phyloP scores from a whole-genome alignment of 2,329 filamentous ascomycete genomes.

The Ampelomyces quisqualis region DNA sequence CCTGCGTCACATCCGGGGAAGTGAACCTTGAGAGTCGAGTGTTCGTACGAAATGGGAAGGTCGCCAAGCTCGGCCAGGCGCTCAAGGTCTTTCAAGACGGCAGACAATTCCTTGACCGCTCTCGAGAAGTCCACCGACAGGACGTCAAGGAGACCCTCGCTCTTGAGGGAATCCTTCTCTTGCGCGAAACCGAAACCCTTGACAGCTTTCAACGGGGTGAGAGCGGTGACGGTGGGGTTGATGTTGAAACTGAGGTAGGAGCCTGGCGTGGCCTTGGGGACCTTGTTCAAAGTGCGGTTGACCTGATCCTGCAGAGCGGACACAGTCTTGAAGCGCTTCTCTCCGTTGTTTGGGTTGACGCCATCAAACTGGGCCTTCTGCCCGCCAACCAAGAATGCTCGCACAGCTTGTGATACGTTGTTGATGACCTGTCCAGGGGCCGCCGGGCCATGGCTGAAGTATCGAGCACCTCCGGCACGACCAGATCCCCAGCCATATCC shows the following conservation, averaged over 20 bases:
- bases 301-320: slow-evolving; percentile 72
- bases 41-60: slow-evolving; percentile 73
- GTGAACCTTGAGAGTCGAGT: slow-evolving; percentile 71
- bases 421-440: slow-evolving; percentile 87
- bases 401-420: slow-evolving; percentile 90
- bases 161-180: slow-evolving; percentile 66
- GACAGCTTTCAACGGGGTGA: slow-evolving; percentile 68
- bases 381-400: slow-evolving; percentile 89
- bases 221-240: slow-evolving; percentile 84
- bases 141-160: slow-evolving; percentile 78
- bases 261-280: slow-evolving; percentile 63
- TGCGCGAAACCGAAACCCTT: slow-evolving; percentile 50
- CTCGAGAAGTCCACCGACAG: slow-evolving; percentile 86
- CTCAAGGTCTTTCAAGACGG: slow-evolving; percentile 77
- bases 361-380: slow-evolving; percentile 88
- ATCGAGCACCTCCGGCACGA: slow-evolving; percentile 69
- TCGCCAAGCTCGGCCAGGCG: slow-evolving; percentile 76
- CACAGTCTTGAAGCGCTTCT: slow-evolving; percentile 78
- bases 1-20: slow-evolving; percentile 88
- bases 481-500: slow-evolving; percentile 80
- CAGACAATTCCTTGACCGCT: slow-evolving; percentile 78
- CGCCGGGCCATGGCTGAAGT: slow-evolving; percentile 86
- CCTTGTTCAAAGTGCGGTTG: slow-evolving; percentile 63
- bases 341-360: slow-evolving; percentile 64
- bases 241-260: slow-evolving; percentile 87